Base-by-base conservation (phyloP, 1,284 basidiomycete species). In the Athelia psychrophila region DNA sequence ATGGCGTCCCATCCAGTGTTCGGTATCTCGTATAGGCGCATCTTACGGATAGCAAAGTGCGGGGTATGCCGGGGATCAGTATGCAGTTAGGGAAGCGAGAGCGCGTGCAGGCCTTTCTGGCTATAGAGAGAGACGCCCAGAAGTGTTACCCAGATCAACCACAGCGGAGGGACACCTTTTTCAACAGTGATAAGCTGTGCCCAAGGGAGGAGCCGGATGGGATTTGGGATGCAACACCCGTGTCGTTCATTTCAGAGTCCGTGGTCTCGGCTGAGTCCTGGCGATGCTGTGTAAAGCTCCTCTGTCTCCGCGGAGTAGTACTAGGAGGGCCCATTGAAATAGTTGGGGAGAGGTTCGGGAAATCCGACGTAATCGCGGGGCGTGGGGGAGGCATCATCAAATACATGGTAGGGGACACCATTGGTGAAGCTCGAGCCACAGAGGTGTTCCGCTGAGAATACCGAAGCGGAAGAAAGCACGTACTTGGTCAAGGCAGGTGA, bases 1-100 rank as follows among this genome's bases (percentile, higher is more conserved):
- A 94, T 32, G 84, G 88, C 19, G 88, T 98, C 0, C 95, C 95
- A 0, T 81, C 87, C 1, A 90, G 86, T 6, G 85, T 96, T 16
- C 77, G 93, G 20, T 94, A 92, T 53, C 80, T 86, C 32, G 90
- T 95, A 2, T 95, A 93, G 93, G 83, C 83, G 45, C 87, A 88
- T 65, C 68, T 95, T 44, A 85, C 85, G 2, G 86, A 91, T 57
- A 84, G 84, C 54, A 86, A 87, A 61, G 82, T 80, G 2, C 83
- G 85, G 40, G 74, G 78, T 35, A 80, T 88, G 38, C 78, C 81
- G 0, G 88, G 86, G 0, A 76, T 95, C 18, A 95, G 92, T 70
- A 63, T 72, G 10, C 82, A 86, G 55, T 64, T 94, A 6, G 74
- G 78, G 4, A 75, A 78, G 54, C 72, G 90, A 46, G 84, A 80